Evolutionary conservation across 345 rosid genomes (phyloP).

Genomic region (Sonneratia alba): DNA sequence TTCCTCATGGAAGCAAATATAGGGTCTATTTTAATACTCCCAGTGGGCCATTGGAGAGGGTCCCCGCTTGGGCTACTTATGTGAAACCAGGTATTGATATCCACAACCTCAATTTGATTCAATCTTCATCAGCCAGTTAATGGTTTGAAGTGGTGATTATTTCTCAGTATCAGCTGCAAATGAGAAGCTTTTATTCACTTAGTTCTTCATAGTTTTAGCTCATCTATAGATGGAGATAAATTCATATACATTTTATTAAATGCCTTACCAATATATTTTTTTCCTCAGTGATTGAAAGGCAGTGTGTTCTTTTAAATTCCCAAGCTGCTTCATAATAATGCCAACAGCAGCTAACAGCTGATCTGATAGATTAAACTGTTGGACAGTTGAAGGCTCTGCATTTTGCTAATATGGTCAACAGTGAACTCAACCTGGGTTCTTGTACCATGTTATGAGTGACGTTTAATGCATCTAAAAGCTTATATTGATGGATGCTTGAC

Average conservation of each 20-base stretch:
- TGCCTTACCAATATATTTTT: too few species aligned
- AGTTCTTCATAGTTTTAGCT: neutral
- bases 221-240: neutral
- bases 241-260: neutral
- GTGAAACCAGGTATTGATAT: conserved; percentile 62
- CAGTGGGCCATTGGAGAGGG: conserved; percentile 75
- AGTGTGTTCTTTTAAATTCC: too few species aligned
- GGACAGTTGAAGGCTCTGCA: neutral
- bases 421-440: neutral
- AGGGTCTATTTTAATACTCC: conserved; percentile 90
- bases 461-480: neutral
- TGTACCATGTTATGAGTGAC: neutral
- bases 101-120: neutral
- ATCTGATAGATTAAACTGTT: neutral
- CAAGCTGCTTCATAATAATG: too few species aligned
- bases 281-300: too few species aligned
- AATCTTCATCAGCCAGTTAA: neutral
- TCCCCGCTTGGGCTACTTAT: conserved; percentile 96
- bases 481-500: neutral
- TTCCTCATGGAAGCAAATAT: conserved; percentile 92
- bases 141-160: neutral
- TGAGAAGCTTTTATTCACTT: neutral
- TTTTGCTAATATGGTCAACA: neutral
- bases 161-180: neutral
- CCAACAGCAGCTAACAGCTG: too few species aligned